Conservation (phyloP, 2,329 filamentous ascomycete genomes). For the Claviceps sp. region DNA sequence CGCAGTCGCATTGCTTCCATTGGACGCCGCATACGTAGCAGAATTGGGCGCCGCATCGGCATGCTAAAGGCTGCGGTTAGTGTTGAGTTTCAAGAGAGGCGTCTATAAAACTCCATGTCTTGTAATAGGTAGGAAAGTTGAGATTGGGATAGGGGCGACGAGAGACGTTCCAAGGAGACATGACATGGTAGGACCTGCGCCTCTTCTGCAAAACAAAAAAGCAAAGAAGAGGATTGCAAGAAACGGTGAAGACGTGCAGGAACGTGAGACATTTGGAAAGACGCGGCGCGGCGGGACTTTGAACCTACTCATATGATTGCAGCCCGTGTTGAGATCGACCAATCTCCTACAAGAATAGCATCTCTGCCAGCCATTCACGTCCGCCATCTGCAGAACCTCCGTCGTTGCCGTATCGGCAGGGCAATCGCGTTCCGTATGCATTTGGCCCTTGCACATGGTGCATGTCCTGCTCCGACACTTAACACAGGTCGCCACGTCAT, state of each 20-base stretch:
- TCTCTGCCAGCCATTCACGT: slow-evolving; percentile 34
- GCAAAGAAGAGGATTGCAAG: neutral
- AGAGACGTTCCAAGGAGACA: neutral
- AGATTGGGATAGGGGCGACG: neutral
- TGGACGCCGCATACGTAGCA: slow-evolving; percentile 32
- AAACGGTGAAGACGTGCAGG: neutral
- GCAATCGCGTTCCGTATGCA: slow-evolving; percentile 32
- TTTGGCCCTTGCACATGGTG: slow-evolving; percentile 31
- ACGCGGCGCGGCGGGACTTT: too few species aligned
- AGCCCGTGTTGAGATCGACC: slow-evolving; percentile 36
- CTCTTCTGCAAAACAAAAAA: neutral
- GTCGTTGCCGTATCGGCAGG: slow-evolving; percentile 27
- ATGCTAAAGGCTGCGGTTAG: slow-evolving; percentile 20
- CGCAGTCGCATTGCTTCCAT: slow-evolving; percentile 29
- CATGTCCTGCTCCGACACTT: slow-evolving; percentile 34
- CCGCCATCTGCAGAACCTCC: slow-evolving; percentile 26
- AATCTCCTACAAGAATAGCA: slow-evolving; percentile 32
- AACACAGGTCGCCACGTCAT: slow-evolving; percentile 26
- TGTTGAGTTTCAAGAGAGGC: neutral
- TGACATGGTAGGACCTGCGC: too few species aligned
- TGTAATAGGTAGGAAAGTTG: neutral
- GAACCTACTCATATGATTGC: slow-evolving; percentile 40
- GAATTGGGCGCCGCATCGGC: slow-evolving; percentile 32
- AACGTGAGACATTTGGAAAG: neutral
- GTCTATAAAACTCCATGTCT: neutral